Conservation (phyloP, 768 basidiomycete species). For the Chalciporus pseudorubinellus region DNA sequence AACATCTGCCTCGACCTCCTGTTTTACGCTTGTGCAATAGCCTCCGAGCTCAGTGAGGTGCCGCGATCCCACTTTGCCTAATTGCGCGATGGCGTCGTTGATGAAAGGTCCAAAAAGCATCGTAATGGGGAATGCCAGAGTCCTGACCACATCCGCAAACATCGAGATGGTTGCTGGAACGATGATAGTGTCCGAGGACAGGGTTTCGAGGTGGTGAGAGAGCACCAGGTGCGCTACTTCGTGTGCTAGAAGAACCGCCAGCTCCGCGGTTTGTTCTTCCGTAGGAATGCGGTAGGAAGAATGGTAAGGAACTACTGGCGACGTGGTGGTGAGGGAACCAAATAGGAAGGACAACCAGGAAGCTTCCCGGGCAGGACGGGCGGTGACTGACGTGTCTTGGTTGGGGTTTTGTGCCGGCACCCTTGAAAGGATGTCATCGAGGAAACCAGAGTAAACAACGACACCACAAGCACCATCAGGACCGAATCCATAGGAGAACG, state of each 20-base stretch:
- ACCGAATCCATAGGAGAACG: constrained; percentile 95
- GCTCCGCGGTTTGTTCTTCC: constrained; percentile 77
- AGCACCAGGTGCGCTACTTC: constrained; percentile 91
- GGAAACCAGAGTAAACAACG: constrained; percentile 91
- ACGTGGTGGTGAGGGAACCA: constrained; percentile 36
- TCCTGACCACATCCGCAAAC: constrained; percentile 68
- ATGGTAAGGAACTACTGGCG: constrained; percentile 31
- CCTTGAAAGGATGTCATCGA: constrained; percentile 77
- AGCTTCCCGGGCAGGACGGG: constrained; percentile 20
- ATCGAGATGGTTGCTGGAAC: constrained; percentile 80
- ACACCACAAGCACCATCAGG: constrained; percentile 89
- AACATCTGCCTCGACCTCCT: constrained; percentile 92
- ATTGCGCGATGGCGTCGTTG: constrained; percentile 85
- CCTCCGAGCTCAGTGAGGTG: constrained; percentile 72
- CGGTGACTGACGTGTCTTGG: constrained; percentile 17
- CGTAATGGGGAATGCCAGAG: constrained; percentile 83
- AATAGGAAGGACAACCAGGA: constrained; percentile 52
- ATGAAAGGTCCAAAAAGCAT: constrained; percentile 94
- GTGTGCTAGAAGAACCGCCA: constrained; percentile 90
- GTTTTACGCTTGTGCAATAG: constrained; percentile 72
- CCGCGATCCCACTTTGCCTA: constrained; percentile 74
- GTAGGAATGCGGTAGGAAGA: constrained; percentile 57
- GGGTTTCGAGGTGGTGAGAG: constrained; percentile 86
- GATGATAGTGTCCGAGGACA: constrained; percentile 82
- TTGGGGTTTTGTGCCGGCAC: constrained; percentile 25